Percentiles rank a stretch among this genome's conserved stretches.
Conservation (phyloP, 2,329 filamentous ascomycete genomes). For the Aspergillus uvarum region DNA sequence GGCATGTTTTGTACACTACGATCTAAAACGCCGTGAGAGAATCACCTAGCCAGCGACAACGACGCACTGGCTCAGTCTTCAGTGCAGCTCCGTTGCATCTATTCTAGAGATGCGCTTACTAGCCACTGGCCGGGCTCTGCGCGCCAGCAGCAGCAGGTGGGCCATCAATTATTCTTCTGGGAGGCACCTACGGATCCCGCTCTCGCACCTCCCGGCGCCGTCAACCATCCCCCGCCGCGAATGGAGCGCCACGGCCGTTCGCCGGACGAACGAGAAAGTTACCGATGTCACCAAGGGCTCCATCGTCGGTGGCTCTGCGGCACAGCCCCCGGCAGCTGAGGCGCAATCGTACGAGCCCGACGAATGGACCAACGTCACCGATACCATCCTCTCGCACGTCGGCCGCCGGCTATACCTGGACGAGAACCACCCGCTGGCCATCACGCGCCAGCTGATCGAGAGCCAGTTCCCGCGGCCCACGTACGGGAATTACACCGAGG, state of each 20-base stretch:
- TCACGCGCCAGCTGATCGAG: slow-evolving; percentile 90
- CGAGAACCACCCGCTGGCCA: slow-evolving; percentile 82
- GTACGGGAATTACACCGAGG: slow-evolving; percentile 74
- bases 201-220: slow-evolving; percentile 20
- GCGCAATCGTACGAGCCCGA: slow-evolving; percentile 67
- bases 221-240: slow-evolving; percentile 22
- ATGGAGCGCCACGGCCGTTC: slow-evolving; percentile 37
- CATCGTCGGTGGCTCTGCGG: not conserved
- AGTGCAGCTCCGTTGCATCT: not conserved
- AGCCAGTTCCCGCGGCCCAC: slow-evolving; percentile 73
- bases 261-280: slow-evolving; percentile 20
- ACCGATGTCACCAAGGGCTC: slow-evolving; percentile 11
- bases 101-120: slow-evolving; percentile 36
- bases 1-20: slow-evolving; percentile 1
- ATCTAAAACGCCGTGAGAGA: not conserved
- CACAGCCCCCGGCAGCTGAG: slow-evolving; percentile 56
- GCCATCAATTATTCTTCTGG: slow-evolving; percentile 26
- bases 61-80: not conserved
- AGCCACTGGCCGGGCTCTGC: slow-evolving; percentile 41
- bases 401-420: slow-evolving; percentile 84
- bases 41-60: not conserved
- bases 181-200: slow-evolving; percentile 23
- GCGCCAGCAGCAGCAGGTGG: slow-evolving; percentile 37
- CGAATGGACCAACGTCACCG: slow-evolving; percentile 79
- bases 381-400: slow-evolving; percentile 71